Base-by-base conservation (phyloP, 2,329 filamentous ascomycete genomes). In the Sporothrix inflata region DNA sequence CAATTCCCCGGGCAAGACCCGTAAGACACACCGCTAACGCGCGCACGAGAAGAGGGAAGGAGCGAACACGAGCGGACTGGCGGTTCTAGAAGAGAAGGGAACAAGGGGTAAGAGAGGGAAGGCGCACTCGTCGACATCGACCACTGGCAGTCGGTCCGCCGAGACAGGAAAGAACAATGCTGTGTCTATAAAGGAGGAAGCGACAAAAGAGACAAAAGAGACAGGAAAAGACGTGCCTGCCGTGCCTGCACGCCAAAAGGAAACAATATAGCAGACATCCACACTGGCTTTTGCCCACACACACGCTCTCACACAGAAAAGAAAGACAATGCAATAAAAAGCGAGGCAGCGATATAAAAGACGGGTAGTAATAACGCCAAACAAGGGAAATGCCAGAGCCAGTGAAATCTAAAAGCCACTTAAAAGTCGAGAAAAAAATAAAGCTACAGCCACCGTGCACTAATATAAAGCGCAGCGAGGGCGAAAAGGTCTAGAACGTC, bases 401-500 rank as follows among this genome's bases (percentile, higher is more conserved):
- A 57, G 42, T 45, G 42, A 63, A 49, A 38, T 61, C 57, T 47
- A 60, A 51, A 57, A 60, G 61, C 70, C 49, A 71, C 47, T 38
- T 51, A 57, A 45, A 45, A 65, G 40, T 47, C 14, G 49, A 67
- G 51, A 40, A 51, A 61, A 49, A 55, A 57, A 67, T 30, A 57
- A 16, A 72, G 69, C 57, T 71, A 66, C 57, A 65, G 57, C 70
- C 65, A 69, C 65, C 40, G 24, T 69, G 65, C 65, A 72, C 65
- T 53, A 70, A 72, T 66, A 72, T 65, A 67, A 61, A 72, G 40
- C 61, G 60, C 42, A 67, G 68, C 47, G 45, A 60, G 24, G 68
- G 45, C 45, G 40, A 71, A 71, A 63, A 65, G 72, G 72, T 73
- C 72, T 73, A 73, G 72, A 73, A 51, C 72, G 69, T 73, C 72